Percentiles rank a stretch among this genome's conserved stretches.
Evolutionary conservation across 177 flowering plant genomes (phyloP).

Genomic region (Vitis hybrid): DNA sequence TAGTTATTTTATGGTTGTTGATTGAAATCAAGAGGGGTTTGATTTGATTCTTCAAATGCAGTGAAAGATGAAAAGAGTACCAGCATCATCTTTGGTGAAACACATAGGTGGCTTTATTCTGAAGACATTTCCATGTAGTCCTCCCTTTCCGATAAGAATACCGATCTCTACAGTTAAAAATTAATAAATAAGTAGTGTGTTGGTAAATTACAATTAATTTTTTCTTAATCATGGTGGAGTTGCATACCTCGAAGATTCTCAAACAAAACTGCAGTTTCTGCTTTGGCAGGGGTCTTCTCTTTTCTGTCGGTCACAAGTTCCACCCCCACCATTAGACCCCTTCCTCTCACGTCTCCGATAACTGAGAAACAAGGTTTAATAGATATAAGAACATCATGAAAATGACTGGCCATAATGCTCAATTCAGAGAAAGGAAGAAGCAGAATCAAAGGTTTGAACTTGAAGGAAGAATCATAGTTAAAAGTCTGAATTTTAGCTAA

Average conservation of each 20-base stretch:
- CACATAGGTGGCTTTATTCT: slow-evolving; percentile 98
- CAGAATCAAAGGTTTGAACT: no score
- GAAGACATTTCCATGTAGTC: slow-evolving; percentile 89
- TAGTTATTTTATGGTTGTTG: background rate
- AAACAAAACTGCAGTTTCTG: slow-evolving; percentile 76
- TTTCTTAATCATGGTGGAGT: background rate
- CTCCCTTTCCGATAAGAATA: slow-evolving; percentile 88
- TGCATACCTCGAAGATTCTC: slow-evolving; percentile 81
- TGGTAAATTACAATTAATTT: no score
- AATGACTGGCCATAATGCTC: no score
- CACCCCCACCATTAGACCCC: slow-evolving; percentile 92
- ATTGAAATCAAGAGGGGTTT: background rate
- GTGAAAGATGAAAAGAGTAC: slow-evolving; percentile 31
- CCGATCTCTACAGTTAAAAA: slow-evolving; percentile 72
- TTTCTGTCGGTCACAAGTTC: slow-evolving; percentile 85
- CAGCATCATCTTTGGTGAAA: slow-evolving; percentile 94
- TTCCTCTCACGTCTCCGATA: slow-evolving; percentile 94
- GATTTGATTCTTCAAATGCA: background rate
- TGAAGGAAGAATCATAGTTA: background rate
- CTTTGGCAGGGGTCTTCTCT: slow-evolving; percentile 91
- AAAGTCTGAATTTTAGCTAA: background rate
- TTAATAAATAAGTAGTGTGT: slow-evolving; percentile 3
- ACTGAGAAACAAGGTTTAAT: slow-evolving; percentile 37
- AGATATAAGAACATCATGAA: background rate
- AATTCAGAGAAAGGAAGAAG: no score